Base-by-base conservation (phyloP, 2,329 filamentous ascomycete genomes). In the Hymenoscyphus scutula region DNA sequence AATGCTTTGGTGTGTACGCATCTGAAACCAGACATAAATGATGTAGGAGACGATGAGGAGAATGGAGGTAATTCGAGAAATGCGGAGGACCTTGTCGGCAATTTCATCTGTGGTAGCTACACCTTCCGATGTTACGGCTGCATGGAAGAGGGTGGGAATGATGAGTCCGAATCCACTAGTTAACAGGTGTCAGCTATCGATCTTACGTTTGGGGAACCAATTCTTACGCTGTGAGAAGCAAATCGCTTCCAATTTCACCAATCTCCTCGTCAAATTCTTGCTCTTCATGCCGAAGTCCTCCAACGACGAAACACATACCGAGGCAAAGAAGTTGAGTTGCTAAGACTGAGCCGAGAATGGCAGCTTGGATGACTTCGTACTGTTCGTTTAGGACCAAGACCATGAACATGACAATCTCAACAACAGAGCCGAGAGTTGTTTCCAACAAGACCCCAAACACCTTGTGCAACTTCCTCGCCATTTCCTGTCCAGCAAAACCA, bases 331-430 rank as follows among this genome's bases (percentile, higher is more conserved):
- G 77, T 77, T 95, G 83, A 34, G 92, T 96, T 13, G 92, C 91
- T 37, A 96, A 76, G 53, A 96, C 89, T 0, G 90, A 94, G 38
- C 92, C 91, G 0, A 96, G 78, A 61, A 96, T 93, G 29, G 92
- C 91, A 59, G 90, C 90, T 72, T 91, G 86, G 69, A 96, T 91
- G 68, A 95, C 89, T n/a, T 82, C 80, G 64, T 89, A 87, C 74
- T 79, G 75, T 58, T 79, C 68, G 1, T 79, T 75, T 11, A 74
- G 74, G 4, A 95, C 80, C 53, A 96, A 77, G 2, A 93, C 84
- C 79, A 94, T 89, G 76, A 96, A 95, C 32, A 96, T 78, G 55
- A 96, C 84, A 62, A 96, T 88, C 73, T 96, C 91, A 59, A 95
- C 90, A 10, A 92, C 77, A 0, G 89, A 90, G 2, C 89, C 90